Base-by-base conservation (phyloP, 208 protist genomes). In the Crithidia expoeki region DNA sequence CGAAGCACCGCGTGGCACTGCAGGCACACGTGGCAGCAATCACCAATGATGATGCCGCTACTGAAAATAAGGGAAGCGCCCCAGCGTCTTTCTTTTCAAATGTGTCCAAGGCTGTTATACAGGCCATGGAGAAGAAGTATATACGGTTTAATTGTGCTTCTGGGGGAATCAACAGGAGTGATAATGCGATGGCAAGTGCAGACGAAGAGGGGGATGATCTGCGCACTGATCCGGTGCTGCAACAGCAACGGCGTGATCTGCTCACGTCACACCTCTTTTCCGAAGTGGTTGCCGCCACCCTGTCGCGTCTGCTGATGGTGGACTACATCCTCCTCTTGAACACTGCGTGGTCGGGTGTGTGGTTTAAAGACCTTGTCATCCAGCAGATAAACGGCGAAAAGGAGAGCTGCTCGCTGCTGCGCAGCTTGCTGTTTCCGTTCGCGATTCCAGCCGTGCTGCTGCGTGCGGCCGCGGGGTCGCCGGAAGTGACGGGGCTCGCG, bases 211-310 rank as follows among this genome's bases (percentile, higher is more conserved):
- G 17, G 0, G 61, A 30, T 12, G 64, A 28, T 10, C 77, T 81
- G 49, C 67, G 55, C 28, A 76, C 89, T 5, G 62, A 89, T 36
- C 74, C 80, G 19, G 14, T 51, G 5, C 59, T 78, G 21, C 83
- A 89, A 53, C 79, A 86, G 71, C 72, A 87, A 51, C 88, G 88
- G 16, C 76, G 82, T 23, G 75, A 80, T 51, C 71, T 92, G 12
- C 69, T 91, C 44, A 77, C 72, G 17, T 33, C 75, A 10, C 75
- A 84, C 56, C n/a, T 90, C 23, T 85, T 94, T 49, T 81, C 81
- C 32, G 57, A 71, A 6, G 76, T 87, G 19, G 78, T 73, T 10
- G 64, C 84, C 17, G 79, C 74, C n/a, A 63, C 74, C 36, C 74
- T 92, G 19, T 80, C 82, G 27, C 80, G 80, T 17, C 78, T 94